Base-by-base conservation (phyloP, 805 yeast species). In the Scheffersomyces coipomensis region DNA sequence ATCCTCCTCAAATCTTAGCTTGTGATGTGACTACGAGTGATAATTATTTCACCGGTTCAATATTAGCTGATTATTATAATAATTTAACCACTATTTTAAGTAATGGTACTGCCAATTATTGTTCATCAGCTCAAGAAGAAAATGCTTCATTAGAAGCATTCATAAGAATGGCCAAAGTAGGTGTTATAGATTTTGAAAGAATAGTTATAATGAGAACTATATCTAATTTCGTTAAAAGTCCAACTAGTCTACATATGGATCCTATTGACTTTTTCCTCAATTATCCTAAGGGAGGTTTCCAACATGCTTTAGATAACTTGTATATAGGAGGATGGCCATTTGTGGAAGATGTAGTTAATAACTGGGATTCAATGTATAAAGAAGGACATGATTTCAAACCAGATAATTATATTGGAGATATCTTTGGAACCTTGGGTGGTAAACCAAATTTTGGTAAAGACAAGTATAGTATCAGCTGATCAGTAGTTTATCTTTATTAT, bases 101-200 rank as follows among this genome's bases (percentile, higher is more conserved):
- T 47, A 81, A 81, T 52, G 81, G 80, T 39, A 68, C 81, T 26
- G 84, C 78, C 19, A 61, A 58, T 12, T 81, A 79, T 65, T 78
- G 84, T 56, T 55, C 80, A 29, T 73, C 84, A 33, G 83, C 82
- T 39, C 85, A 80, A 58, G 87, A 81, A 58, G 87, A 81, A 54
- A 76, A 79, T 53, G 86, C 86, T 16, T 66, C 82, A 12, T 70
- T 81, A 52, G 85, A 80, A 56, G 77, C 79, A 6, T 58, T 81
- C 40, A 48, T 77, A 34, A 73, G 87, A 64, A 69, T 74, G 52
- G 76, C 75, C 44, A 64, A 63, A 42, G 66, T 64, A 47, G 83
- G 81, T 8, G 64, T 79, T 43, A 77, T 76, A 37, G 83, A 78
- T 56, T 81, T 62, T 56, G 60, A 71, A 43, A 73, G 85, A 60